Evolutionary conservation across 495 filamentous ascomycete species (phyloP).

Genomic region (Thozetella sp.): DNA sequence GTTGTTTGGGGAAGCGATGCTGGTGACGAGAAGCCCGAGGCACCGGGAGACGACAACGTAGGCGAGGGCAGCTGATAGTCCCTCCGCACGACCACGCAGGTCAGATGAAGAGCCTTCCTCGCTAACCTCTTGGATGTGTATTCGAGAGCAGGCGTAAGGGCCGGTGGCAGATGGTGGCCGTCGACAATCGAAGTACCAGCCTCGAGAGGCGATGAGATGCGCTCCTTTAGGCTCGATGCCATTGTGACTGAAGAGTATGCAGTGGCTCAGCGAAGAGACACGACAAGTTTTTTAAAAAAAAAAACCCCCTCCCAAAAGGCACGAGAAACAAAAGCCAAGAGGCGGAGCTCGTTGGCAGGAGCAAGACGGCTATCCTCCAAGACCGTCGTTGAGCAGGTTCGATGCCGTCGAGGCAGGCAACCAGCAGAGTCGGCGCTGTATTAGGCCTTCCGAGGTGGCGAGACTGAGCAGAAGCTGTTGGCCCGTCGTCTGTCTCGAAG

Average conservation of each 20-base stretch:
- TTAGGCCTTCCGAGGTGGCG: neutral
- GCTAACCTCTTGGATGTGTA: constrained; percentile 52
- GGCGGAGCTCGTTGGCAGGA: neutral
- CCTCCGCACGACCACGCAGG: constrained; percentile 48
- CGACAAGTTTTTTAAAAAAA: neutral
- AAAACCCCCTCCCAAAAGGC: constrained; percentile 9
- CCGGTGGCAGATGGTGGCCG: constrained; percentile 42
- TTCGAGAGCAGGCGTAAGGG: constrained; percentile 43
- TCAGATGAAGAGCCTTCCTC: constrained; percentile 45
- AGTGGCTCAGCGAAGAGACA: neutral
- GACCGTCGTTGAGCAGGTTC: neutral
- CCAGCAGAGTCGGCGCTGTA: neutral
- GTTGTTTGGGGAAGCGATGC: constrained; percentile 20
- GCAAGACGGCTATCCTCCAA: too few species aligned
- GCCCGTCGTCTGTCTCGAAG: constrained; percentile 6
- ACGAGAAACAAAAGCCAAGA: neutral
- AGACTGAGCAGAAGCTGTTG: neutral
- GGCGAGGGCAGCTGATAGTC: constrained; percentile 46
- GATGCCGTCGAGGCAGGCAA: neutral
- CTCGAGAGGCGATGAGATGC: constrained; percentile 58
- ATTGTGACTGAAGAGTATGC: neutral
- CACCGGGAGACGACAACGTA: constrained; percentile 2
- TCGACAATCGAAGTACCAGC: constrained; percentile 52
- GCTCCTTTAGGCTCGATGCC: constrained; percentile 40
- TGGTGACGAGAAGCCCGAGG: constrained; percentile 10